phyloP scores from a whole-genome alignment of 1,284 basidiomycete genomes.

The Moesziomyces parantarcticus region DNA sequence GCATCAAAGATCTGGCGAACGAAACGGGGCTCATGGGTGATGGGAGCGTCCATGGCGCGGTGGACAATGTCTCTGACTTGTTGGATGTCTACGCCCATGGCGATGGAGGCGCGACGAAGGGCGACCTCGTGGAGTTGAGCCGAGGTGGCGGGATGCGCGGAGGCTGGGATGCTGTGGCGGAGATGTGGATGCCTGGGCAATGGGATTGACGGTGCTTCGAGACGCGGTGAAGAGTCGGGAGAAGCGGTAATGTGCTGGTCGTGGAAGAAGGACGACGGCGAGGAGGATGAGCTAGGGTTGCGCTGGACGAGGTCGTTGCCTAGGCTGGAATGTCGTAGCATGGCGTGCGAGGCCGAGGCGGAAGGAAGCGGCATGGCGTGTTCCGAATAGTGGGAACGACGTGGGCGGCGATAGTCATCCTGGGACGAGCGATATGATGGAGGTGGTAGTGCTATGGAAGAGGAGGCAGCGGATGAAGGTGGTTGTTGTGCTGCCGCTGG shows the following conservation, averaged over 20 bases:
- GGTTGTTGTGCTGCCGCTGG: conserved; percentile 3
- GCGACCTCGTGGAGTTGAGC: conserved; percentile 18
- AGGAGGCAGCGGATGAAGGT: conserved; percentile 8
- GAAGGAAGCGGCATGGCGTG: neutral
- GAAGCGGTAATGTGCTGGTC: conserved; percentile 26
- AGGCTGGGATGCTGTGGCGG: conserved; percentile 21
- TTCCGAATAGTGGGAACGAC: conserved; percentile 1
- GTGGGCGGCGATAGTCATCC: conserved; percentile 1
- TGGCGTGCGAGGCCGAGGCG: neutral
- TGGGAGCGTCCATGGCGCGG: conserved; percentile 7
- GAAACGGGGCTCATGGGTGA: conserved; percentile 9
- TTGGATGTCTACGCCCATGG: conserved; percentile 22
- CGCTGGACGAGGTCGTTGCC: conserved; percentile 1
- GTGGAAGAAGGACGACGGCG: conserved; percentile 17
- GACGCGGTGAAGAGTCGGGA: conserved; percentile 28
- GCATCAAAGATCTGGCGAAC: conserved; percentile 26
- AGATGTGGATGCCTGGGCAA: conserved; percentile 2
- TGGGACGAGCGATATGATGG: conserved; percentile 1
- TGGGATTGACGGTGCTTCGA: neutral
- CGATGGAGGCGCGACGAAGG: conserved; percentile 25
- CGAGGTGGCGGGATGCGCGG: neutral
- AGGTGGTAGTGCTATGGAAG: conserved; percentile 1
- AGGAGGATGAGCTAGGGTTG: conserved; percentile 8
- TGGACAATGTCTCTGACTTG: conserved; percentile 32
- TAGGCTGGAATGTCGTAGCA: neutral